Percentiles rank a stretch among this genome's conserved stretches.
Conservation (phyloP, 1,139 yeast genomes). For the Debaryomyces coudertii region DNA sequence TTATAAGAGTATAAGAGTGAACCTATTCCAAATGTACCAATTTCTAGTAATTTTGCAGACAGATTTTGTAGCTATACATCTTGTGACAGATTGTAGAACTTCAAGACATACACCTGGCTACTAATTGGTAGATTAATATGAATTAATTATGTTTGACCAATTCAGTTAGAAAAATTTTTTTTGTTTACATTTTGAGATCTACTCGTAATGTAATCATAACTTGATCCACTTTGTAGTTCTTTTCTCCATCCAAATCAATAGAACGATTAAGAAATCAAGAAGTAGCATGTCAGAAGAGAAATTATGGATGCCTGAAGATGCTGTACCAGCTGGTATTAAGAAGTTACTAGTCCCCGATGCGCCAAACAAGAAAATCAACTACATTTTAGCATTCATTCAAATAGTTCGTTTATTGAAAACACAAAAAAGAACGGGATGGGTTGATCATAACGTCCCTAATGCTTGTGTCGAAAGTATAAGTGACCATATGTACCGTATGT, state of each 20-base stretch:
- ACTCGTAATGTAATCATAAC: background rate
- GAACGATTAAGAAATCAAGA: background rate
- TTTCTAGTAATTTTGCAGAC: too few species aligned
- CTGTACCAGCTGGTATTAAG: constrained; percentile 56
- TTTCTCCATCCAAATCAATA: background rate
- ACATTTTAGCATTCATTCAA: constrained; percentile 72
- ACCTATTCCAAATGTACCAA: too few species aligned
- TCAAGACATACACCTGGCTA: too few species aligned
- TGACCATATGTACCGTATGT: constrained; percentile 98
- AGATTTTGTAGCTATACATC: too few species aligned
- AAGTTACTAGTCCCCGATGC: constrained; percentile 37
- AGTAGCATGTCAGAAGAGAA: constrained; percentile 6
- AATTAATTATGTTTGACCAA: background rate
- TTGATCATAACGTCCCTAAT: constrained; percentile 66
- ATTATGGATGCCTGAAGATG: constrained; percentile 62
- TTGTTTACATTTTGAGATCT: constrained; percentile 7
- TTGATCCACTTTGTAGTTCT: background rate
- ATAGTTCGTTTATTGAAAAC: constrained; percentile 74
- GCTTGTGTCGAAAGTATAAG: constrained; percentile 69
- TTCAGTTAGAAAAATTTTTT: constrained; percentile 2
- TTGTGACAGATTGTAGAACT: too few species aligned
- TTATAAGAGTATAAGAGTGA: too few species aligned
- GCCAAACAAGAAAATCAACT: constrained; percentile 37
- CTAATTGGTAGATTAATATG: too few species aligned
- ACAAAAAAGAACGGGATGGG: constrained; percentile 93